Evolutionary conservation across 768 basidiomycete genomes (phyloP), one percentile per base, ranked within the genome.

Genomic region (Naganishia randhawae): DNA sequence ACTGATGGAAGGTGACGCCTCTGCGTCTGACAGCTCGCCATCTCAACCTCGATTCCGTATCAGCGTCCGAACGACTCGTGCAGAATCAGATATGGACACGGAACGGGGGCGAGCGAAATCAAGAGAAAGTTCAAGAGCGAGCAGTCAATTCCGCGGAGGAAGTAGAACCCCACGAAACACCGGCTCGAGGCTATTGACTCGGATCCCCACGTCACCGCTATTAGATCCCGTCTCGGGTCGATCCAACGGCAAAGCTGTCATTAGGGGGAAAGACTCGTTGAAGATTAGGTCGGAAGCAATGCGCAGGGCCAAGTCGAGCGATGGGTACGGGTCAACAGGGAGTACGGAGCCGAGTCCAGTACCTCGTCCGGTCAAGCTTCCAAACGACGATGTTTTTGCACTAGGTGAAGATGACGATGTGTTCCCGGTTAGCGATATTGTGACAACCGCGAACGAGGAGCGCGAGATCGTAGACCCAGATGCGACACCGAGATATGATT

Each of bases 301-400:
- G 57, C 2, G 39, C 1, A 35, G 57, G 25, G 41, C 57, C 2
- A n/a, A 22, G 37, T 61, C 57, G 39, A 55, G 5, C 37, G 57
- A 41, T 11, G 57, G 57, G 57, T 61, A 61, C 25, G 57, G 57
- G 13, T 39, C 37, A 5, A 61, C 57, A 29, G 57, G 57, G 19
- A 61, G 57, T 19, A 61, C 57, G 25, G 27, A n/a, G 37, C 37
- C 37, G 19, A 61, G 57, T 61, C 57, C 57, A n/a, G 57, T 37
- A 10, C 33, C 33, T n/a, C 37, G 39, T 25, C 8, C 51, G 51
- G 11, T 53, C 5, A 25, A 27, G 53, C 31, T 33, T 35, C n/a
- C 29, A 3, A 32, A 35, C 11, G 29, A 55, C 32, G 53, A 55
- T 22, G 33, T 42, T 25, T 55, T 61, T 29, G n/a, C 57, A 2